Base-by-base conservation (phyloP, 306 rosid genomes). In the Quercus glauca region DNA sequence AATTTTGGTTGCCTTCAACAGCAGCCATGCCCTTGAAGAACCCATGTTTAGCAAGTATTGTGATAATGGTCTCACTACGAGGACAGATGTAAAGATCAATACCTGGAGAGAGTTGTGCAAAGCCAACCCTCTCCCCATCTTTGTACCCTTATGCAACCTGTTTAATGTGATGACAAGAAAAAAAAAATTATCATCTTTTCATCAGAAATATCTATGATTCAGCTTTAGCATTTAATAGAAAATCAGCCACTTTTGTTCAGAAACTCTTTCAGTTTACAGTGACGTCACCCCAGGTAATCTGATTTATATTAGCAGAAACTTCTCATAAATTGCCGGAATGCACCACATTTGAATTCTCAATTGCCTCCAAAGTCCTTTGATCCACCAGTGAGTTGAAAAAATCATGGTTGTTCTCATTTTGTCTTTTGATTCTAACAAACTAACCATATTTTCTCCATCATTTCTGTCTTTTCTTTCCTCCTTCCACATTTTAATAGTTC, bases 1-100 rank as follows among this genome's bases (percentile, higher is more conserved):
- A 73, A 56, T 79, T 67, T 73, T 73, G 74, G 56, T 79, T 79
- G 63, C 60, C 73, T 71, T 73, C 82, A 73, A 79, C 43, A 51
- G 82, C 82, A 11, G 78, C 41, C 78, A 45, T 79, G 82, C 82
- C 82, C 68, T 79, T 79, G 78, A 79, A 79, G 82, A 79, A 79
- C 29, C 82, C 82, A 73, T 73, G 73, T 52, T 79, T 79, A 60
- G 82, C 82, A 8, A 79, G 82, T 60, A 79, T 73, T 57, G 82
- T 79, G 77, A 29, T 29, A 29, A 29, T 29, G 31, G 31, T 29
- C 31, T 29, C 82, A 29, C 67, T 72, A 55, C 67, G 82, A 61
- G 82, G 82, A 61, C 82, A 79, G 73, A 79, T 71, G 41, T 79
- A 79, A 72, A 79, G 82, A 79, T 51, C 78, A 63, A 79, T 49